Evolutionary conservation across 352 stramenopile genomes (phyloP), one percentile per base, ranked within the genome.

Genomic region (Phytophthora podocarpi): DNA sequence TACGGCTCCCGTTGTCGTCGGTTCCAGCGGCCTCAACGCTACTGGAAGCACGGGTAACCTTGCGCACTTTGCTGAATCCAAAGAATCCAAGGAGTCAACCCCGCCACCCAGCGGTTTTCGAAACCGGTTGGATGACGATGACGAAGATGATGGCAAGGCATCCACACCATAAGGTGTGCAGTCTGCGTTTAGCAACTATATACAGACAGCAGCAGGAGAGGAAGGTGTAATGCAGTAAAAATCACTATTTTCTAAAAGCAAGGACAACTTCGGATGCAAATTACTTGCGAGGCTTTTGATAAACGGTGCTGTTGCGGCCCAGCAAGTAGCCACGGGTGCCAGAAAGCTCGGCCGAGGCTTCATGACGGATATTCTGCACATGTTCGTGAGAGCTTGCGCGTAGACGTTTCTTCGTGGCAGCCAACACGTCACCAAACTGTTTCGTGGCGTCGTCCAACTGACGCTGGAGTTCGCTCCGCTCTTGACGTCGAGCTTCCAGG

Each of bases 371-470:
- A 36, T 89, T 70, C 32, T 80, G 78, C 23, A 90, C 70, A 41
- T 88, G 78, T 12, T 90, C 74, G 36, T 86, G 78, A 30, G 60
- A 81, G 48, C 65, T 84, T 1, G 70, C 41, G 5, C 78, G 74
- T 5, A 91, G 47, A 12, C 72, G 78, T 40, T 70, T 67, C 68
- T 91, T 91, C 16, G 80, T 90, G 23, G 59, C 80, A 18, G 59
- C 58, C n/a, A 91, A 37, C 24, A 91, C 87, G 23, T 82, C 76
- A n/a, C 80, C 78, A 64, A 90, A 89, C 37, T 89, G 75, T 27
- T 78, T 76, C 16, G 61, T 47, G 21, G 82, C 70, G 23, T 78
- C 61, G 11, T 84, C 69, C 12, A 73, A 63, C 13, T 92, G 82
- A 7, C 61, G 63, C 21, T 88, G 70, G 23, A 87, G 54, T 36